These are phyloP conservation scores for Flaveria ramosissima DNA, from an alignment of 129 eudicot species.

Conservation along the genomic window DNA sequence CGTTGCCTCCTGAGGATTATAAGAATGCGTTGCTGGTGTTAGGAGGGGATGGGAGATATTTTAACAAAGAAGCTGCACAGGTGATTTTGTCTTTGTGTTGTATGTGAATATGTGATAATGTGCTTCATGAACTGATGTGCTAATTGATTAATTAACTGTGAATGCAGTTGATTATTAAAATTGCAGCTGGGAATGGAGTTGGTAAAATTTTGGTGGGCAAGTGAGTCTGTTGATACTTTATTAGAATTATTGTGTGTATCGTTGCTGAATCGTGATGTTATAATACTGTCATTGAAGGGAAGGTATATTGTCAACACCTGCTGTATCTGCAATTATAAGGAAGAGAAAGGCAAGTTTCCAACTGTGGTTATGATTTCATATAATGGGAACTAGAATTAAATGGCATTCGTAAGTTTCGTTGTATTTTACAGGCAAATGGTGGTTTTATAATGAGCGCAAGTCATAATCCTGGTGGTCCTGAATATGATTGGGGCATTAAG, in stretches of 20 bases:
- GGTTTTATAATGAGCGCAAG: slow-evolving; percentile 99
- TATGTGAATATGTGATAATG: neutral
- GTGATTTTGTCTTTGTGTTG: slow-evolving; percentile 33
- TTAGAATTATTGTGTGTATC: slow-evolving; percentile 10
- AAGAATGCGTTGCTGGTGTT: slow-evolving; percentile 76
- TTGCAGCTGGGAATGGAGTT: slow-evolving; percentile 98
- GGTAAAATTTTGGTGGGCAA: slow-evolving; percentile 90
- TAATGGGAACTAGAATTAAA: slow-evolving; percentile 4
- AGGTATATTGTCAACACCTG: slow-evolving; percentile 96
- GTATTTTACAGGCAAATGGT: slow-evolving; percentile 80
- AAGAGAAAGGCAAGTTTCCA: slow-evolving; percentile 34
- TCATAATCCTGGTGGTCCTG: slow-evolving; percentile 99
- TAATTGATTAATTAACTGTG: neutral
- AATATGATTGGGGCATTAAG: slow-evolving; percentile 99
- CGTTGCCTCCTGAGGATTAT: slow-evolving; percentile 89
- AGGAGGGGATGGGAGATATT: slow-evolving; percentile 98
- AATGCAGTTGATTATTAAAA: slow-evolving; percentile 84
- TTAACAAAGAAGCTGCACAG: slow-evolving; percentile 95
- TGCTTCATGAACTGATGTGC: slow-evolving; percentile 16
- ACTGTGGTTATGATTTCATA: slow-evolving; percentile 9
- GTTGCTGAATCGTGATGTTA: slow-evolving; percentile 33
- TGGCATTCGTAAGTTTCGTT: neutral
- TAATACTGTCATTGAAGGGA: slow-evolving; percentile 65
- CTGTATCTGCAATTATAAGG: slow-evolving; percentile 74
- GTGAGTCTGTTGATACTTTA: slow-evolving; percentile 52